Evolutionary conservation across 371 early-diverging fungal species (phyloP), one percentile per base, ranked within the genome.

Genomic region (Mucor irregularis): DNA sequence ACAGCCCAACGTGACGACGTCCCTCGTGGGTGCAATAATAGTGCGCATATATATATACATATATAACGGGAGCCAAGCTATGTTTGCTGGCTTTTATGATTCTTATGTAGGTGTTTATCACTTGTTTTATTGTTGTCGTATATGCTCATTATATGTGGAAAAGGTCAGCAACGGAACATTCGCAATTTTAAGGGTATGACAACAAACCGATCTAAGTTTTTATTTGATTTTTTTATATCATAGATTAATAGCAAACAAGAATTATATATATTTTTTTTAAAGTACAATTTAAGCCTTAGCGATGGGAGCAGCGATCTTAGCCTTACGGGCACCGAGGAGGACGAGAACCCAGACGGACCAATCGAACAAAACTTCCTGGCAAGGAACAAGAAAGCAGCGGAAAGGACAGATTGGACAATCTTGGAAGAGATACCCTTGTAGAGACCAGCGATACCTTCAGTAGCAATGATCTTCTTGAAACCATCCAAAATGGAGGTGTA

Each of bases 401-500:
- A 88, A 56, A 97, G 79, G 34, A 97, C 93, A 38, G 87, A 87
- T 74, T 95, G 95, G 17, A 93, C 70, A 51, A 95, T 82, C 85
- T 97, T 97, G 76, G 90, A 86, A 66, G 88, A 88, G 54, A 97
- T 90, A 58, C 97, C 97, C 84, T 93, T 93, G 63, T 93, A 93
- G 22, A 93, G 76, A 29, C 91, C 91, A 26, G 74, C 64, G 17
- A 88, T 59, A 53, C 97, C 96, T 79, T 97, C 96, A 35, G 66
- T 63, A 50, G 85, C 84, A 69, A 94, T 74, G 71, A 96, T 96
- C 85, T 92, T 95, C 56, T 74, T 84, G 73, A 98, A 83, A 5
- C 93, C 97, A 74, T 96, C 96, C 56, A 82, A 58, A 47, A 93
- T 84, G 29, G 91, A 91, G 39, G 65, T 69, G 73, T 97, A 96